Percentiles rank a stretch among this genome's conserved stretches.
phyloP scores from a whole-genome alignment of 371 early-diverging fungal genomes.

The Conidiobolus incongruus region DNA sequence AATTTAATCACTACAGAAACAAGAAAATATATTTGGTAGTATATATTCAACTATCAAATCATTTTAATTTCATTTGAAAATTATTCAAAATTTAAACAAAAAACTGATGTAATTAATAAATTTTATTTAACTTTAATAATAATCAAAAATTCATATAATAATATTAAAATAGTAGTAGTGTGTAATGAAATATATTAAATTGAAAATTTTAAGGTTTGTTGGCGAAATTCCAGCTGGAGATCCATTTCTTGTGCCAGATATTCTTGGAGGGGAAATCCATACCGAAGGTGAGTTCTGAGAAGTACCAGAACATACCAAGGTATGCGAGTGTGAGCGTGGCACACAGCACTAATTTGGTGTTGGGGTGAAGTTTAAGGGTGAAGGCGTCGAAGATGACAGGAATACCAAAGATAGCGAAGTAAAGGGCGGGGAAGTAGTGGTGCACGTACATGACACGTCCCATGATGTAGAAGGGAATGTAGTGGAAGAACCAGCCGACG shows the following conservation, averaged over 20 bases:
- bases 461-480: slow-evolving; percentile 93
- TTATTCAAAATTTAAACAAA: too few relatives aligned
- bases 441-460: slow-evolving; percentile 95
- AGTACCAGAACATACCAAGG: neutral
- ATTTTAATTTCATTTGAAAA: too few relatives aligned
- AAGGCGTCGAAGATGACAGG: slow-evolving; percentile 54
- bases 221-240: slow-evolving; percentile 1
- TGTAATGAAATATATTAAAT: too few relatives aligned
- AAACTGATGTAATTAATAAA: too few relatives aligned
- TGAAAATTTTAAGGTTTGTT: neutral
- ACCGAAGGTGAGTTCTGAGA: slow-evolving; percentile 2
- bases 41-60: too few relatives aligned
- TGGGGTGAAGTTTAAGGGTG: slow-evolving; percentile 8
- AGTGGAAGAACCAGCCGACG: slow-evolving; percentile 92
- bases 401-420: slow-evolving; percentile 69
- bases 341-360: slow-evolving; percentile 5
- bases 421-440: slow-evolving; percentile 97
- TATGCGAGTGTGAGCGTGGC: neutral
- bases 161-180: too few relatives aligned
- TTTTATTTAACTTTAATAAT: too few relatives aligned
- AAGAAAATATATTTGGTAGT: too few relatives aligned
- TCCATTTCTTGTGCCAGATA: neutral
- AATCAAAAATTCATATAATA: too few relatives aligned
- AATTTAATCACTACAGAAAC: too few relatives aligned
- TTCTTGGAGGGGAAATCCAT: slow-evolving; percentile 2